A percentile compares a stretch with the other conserved stretches of the same genome.
Evolutionary conservation across 2,329 filamentous ascomycete genomes (phyloP).

Genomic region (Triangularia setosa): DNA sequence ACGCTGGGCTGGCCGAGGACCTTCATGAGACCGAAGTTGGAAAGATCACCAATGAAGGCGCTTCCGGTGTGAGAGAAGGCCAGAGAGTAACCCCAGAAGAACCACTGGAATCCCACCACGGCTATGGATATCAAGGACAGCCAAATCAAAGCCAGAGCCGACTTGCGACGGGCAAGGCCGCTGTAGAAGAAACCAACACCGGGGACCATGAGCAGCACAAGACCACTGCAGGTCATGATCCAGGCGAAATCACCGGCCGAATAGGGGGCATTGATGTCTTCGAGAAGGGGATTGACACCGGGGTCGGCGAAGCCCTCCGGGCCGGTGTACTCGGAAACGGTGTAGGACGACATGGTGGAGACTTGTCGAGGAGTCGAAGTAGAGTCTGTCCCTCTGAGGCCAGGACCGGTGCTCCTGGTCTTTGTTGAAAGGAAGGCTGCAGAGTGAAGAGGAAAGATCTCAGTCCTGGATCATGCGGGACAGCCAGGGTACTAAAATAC

Average conservation of each 20-base stretch:
- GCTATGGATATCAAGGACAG: slow-evolving; percentile 77
- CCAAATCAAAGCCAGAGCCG: slow-evolving; percentile 80
- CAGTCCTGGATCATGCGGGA: background rate
- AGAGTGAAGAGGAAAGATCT: background rate
- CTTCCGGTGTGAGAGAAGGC: slow-evolving; percentile 69
- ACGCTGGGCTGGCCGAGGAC: slow-evolving; percentile 73
- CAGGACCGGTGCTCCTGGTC: slow-evolving; percentile 1
- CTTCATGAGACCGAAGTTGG: slow-evolving; percentile 76
- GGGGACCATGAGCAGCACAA: slow-evolving; percentile 89
- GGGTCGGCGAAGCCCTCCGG: slow-evolving; percentile 44
- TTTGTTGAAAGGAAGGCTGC: background rate
- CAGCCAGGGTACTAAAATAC: slow-evolving; percentile 3
- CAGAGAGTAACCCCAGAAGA: slow-evolving; percentile 90
- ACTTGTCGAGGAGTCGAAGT: background rate
- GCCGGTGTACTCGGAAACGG: slow-evolving; percentile 46
- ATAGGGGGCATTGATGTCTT: slow-evolving; percentile 82
- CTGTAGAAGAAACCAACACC: slow-evolving; percentile 95
- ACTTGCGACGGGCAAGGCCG: slow-evolving; percentile 83
- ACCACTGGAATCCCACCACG: slow-evolving; percentile 86
- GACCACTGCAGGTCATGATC: slow-evolving; percentile 70
- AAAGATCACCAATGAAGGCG: slow-evolving; percentile 75
- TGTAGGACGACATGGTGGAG: slow-evolving; percentile 32
- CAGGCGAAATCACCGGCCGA: slow-evolving; percentile 78
- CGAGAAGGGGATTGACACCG: slow-evolving; percentile 52
- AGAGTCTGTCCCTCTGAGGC: background rate